These are phyloP conservation scores for Phytophthora citrophthora DNA, from an alignment of 352 stramenopile genomes.

Conservation along the genomic window DNA sequence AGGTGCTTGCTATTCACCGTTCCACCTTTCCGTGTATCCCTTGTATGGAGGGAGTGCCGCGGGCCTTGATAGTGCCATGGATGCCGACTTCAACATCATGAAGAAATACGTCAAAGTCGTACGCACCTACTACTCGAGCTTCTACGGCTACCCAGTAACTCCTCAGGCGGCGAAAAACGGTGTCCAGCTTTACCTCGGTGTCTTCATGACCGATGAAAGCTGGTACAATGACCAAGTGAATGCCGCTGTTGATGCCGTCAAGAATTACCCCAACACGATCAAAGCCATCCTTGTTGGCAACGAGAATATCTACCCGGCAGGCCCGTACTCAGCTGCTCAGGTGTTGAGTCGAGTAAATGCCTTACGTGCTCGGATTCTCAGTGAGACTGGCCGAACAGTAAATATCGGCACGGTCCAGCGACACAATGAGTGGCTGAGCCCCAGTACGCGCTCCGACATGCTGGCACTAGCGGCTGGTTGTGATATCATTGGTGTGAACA, in stretches of 20 bases:
- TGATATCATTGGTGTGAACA: conserved; percentile 85
- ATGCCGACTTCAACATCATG: conserved; percentile 75
- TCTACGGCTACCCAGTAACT: conserved; percentile 58
- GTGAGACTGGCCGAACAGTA: conserved; percentile 41
- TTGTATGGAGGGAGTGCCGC: conserved; percentile 40
- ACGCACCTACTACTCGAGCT: conserved; percentile 84
- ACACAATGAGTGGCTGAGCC: conserved; percentile 62
- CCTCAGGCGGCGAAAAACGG: conserved; percentile 47
- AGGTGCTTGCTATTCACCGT: conserved; percentile 77
- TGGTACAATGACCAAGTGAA: conserved; percentile 66
- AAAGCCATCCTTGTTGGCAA: conserved; percentile 73
- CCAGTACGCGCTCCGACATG: conserved; percentile 40
- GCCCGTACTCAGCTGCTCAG: conserved; percentile 45
- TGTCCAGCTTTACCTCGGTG: conserved; percentile 71
- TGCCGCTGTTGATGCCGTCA: conserved; percentile 51
- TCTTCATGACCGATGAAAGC: conserved; percentile 77
- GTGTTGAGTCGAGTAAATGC: conserved; percentile 43
- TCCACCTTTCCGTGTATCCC: conserved; percentile 78
- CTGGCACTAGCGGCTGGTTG: conserved; percentile 48
- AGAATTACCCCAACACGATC: conserved; percentile 61
- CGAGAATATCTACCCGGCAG: conserved; percentile 68
- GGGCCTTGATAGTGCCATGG: conserved; percentile 58
- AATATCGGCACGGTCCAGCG: conserved; percentile 79
- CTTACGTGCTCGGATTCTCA: conserved; percentile 38
- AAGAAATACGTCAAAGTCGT: conserved; percentile 61